Percentiles rank a stretch among this genome's conserved stretches.
phyloP scores from a whole-genome alignment of 129 eudicot genomes.

The Arctium minus region DNA sequence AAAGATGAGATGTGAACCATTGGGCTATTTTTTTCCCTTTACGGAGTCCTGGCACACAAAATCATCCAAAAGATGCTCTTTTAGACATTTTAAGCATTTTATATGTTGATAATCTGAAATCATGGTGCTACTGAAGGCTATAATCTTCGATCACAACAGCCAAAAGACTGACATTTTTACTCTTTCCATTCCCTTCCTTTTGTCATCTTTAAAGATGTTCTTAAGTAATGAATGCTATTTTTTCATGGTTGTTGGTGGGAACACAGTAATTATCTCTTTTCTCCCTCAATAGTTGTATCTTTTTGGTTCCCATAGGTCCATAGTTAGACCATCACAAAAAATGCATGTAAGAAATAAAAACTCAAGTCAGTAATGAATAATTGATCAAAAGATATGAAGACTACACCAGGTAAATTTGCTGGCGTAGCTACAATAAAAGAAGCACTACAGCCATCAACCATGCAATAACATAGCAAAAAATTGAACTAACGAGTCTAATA shows the following conservation, averaged over 20 bases:
- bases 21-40: constrained; percentile 68
- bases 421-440: background rate
- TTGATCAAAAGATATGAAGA: background rate
- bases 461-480: background rate
- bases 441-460: background rate
- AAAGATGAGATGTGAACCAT: constrained; percentile 68
- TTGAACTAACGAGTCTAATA: background rate
- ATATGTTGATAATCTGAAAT: background rate
- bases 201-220: background rate
- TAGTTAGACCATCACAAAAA: constrained; percentile 7
- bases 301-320: background rate
- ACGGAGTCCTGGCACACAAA: constrained; percentile 49
- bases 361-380: background rate
- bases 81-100: constrained; percentile 2
- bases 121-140: constrained; percentile 2
- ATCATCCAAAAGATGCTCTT: constrained; percentile 20
- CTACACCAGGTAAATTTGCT: background rate
- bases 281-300: background rate
- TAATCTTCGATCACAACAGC: background rate
- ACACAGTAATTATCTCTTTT: background rate
- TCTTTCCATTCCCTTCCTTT: background rate
- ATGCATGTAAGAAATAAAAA: constrained; percentile 3
- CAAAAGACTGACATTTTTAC: background rate
- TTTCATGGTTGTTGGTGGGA: background rate
- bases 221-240: constrained; percentile 2